Conservation (phyloP, 352 stramenopile species). For the Globisporangium cederbergense region DNA sequence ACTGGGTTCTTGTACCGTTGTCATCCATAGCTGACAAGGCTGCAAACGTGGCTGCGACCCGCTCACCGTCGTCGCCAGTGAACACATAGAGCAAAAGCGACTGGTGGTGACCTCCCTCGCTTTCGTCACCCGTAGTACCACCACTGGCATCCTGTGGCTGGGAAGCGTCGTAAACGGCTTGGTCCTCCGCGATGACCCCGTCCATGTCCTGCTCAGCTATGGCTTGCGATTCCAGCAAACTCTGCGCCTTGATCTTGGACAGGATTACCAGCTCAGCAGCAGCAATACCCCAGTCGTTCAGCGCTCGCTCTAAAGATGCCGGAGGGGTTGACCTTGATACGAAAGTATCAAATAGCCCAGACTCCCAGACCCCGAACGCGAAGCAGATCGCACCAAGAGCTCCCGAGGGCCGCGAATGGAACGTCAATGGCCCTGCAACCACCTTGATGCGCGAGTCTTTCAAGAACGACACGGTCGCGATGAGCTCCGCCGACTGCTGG, state of each 20-base stretch:
- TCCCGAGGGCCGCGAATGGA: constrained; percentile 40
- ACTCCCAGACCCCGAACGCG: constrained; percentile 39
- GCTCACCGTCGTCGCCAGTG: background rate
- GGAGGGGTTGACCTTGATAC: background rate
- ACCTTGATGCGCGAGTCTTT: constrained; percentile 43
- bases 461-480: constrained; percentile 48
- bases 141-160: background rate
- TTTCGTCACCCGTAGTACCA: background rate
- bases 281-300: background rate
- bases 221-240: background rate
- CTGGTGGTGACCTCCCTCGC: background rate
- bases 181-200: constrained; percentile 3
- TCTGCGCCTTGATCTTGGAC: constrained; percentile 12
- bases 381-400: constrained; percentile 43
- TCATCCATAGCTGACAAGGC: background rate
- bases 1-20: background rate
- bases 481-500: constrained; percentile 27
- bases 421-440: constrained; percentile 31
- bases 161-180: background rate
- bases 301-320: background rate
- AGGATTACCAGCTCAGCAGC: constrained; percentile 13
- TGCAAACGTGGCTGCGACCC: constrained; percentile 6
- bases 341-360: constrained; percentile 25
- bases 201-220: constrained; percentile 13
- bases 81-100: constrained; percentile 5